phyloP scores from a whole-genome alignment of 345 rosid genomes.

The Firmiana major region DNA sequence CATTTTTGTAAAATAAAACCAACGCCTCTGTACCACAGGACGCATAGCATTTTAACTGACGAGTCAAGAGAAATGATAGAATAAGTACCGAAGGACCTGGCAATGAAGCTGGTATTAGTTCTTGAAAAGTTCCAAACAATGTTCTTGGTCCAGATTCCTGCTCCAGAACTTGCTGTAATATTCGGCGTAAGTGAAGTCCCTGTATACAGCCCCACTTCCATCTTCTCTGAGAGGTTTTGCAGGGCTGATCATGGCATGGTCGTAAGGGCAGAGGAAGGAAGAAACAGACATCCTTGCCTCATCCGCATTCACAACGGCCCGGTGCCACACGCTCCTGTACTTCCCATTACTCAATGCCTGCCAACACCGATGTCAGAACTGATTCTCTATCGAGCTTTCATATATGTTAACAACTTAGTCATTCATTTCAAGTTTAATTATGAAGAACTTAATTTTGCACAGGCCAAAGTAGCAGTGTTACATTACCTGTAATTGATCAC shows the following conservation, averaged over 20 bases:
- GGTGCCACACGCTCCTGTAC: constrained; percentile 89
- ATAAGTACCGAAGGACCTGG: not conserved
- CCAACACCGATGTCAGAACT: not conserved
- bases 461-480: not conserved
- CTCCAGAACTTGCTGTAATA: constrained; percentile 90
- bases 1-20: not conserved
- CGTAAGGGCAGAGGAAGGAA: constrained; percentile 72
- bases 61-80: not conserved
- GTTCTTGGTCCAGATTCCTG: constrained; percentile 75
- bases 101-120: constrained; percentile 12
- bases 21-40: not conserved
- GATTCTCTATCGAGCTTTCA: not conserved
- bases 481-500: constrained; percentile 81
- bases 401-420: not conserved
- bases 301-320: constrained; percentile 62
- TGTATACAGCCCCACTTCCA: constrained; percentile 49
- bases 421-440: not conserved
- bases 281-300: constrained; percentile 67
- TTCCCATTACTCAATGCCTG: constrained; percentile 84
- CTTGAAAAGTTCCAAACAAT: constrained; percentile 75
- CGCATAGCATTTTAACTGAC: not conserved
- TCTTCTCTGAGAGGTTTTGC: constrained; percentile 42
- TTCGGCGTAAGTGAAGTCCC: constrained; percentile 75
- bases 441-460: not conserved
- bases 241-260: constrained; percentile 61